Percentiles rank a stretch among this genome's conserved stretches.
These are phyloP conservation scores for Dalbergia cochinchinensis DNA, from an alignment of 306 rosid species.

Conservation along the genomic window DNA sequence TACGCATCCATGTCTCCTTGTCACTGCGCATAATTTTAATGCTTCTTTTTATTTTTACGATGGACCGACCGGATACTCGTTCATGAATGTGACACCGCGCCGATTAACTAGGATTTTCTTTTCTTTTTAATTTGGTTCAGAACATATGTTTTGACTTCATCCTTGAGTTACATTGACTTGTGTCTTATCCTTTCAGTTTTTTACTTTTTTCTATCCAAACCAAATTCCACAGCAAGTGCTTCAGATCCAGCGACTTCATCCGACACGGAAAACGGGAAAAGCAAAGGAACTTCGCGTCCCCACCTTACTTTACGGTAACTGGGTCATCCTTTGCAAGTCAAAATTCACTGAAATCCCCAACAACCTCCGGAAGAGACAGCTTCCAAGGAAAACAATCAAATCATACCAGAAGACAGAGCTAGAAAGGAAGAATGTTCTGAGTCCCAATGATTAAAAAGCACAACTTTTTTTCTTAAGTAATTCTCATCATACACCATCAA, in stretches of 20 bases:
- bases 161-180: background rate
- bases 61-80: background rate
- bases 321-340: background rate
- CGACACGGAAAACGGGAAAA: background rate
- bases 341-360: background rate
- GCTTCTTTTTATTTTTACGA: too few species aligned
- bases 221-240: background rate
- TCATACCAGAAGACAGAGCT: background rate
- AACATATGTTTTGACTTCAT: background rate
- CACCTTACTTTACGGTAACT: background rate
- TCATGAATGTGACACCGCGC: background rate
- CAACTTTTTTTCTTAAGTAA: background rate
- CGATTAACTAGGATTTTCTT: too few species aligned
- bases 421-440: conserved; percentile 11
- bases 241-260: background rate
- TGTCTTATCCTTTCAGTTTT: background rate
- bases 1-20: background rate
- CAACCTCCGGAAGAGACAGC: background rate
- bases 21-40: too few species aligned
- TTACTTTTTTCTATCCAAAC: background rate
- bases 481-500: conserved; percentile 13
- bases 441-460: conserved; percentile 29
- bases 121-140: background rate
- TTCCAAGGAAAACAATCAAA: conserved; percentile 14
- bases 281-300: conserved; percentile 14